These are phyloP conservation scores for Planoprotostelium fungivorum DNA, from an alignment of 78 protist genomes.

Conservation along the genomic window DNA sequence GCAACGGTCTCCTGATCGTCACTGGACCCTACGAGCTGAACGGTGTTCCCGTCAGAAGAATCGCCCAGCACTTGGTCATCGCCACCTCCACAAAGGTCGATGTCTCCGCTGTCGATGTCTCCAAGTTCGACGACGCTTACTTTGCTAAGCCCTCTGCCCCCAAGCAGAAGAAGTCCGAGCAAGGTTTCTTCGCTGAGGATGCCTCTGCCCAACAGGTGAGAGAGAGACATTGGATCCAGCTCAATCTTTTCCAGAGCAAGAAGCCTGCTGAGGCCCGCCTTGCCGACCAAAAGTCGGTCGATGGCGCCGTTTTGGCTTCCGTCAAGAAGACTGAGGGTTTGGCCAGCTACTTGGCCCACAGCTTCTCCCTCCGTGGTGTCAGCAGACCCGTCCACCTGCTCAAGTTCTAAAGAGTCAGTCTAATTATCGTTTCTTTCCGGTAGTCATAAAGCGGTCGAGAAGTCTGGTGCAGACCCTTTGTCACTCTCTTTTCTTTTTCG, in stretches of 20 bases:
- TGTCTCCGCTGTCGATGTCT: conserved; percentile 50
- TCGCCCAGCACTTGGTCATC: conserved; percentile 92
- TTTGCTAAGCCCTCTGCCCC: conserved; percentile 31
- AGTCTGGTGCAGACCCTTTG: too few species aligned
- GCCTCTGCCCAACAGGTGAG: neutral
- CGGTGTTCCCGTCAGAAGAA: conserved; percentile 98
- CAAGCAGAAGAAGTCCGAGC: conserved; percentile 42
- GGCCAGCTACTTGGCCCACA: conserved; percentile 78
- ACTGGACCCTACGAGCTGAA: conserved; percentile 97
- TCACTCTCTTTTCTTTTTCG: neutral
- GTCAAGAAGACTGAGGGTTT: conserved; percentile 67
- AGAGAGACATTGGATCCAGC: neutral
- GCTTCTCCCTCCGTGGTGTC: conserved; percentile 77
- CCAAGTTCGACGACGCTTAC: conserved; percentile 61
- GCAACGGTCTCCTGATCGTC: conserved; percentile 91
- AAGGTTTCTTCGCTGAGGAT: conserved; percentile 43
- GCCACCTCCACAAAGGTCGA: conserved; percentile 97
- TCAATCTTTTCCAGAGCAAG: conserved; percentile 56
- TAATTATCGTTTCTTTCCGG: too few species aligned
- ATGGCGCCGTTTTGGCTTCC: conserved; percentile 66
- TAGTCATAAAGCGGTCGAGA: neutral
- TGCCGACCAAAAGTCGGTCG: conserved; percentile 85
- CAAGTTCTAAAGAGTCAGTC: conserved; percentile 80
- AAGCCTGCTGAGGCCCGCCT: conserved; percentile 50
- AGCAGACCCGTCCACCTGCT: conserved; percentile 80